Base-by-base conservation (phyloP, 2,329 filamentous ascomycete species). In the Fusarium newnesense region DNA sequence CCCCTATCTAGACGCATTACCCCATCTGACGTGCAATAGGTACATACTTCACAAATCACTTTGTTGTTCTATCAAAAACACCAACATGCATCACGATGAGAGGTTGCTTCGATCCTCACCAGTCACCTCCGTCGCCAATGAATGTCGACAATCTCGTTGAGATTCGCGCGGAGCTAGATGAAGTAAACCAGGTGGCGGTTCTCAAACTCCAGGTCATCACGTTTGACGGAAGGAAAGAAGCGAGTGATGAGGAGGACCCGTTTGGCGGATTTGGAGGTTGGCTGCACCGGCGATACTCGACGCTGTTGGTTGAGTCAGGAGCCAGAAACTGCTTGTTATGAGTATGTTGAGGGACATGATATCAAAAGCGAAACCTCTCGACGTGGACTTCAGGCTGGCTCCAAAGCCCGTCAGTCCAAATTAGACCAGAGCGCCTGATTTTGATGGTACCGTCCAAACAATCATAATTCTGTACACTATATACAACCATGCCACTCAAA, bases 41-140 rank as follows among this genome's bases (percentile, higher is more conserved):
- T 30, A 77, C 75, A 16, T 68, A 50, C 26, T 59, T 77, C 15
- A 77, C 73, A 7, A 71, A 75, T 8, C 73, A 77, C 15, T 72
- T 75, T 39, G 1, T 57, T 12, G 56, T 76, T 0, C 60, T 76
- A 0, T 58, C 70, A 7, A 75, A 76, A 36, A 56, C 67, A 1
- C 64, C 75, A 6, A 64, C 47, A 3, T 65, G 65, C 9, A 43
- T 76, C 34, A 69, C 66, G 0, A 32, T 76, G 39, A 70, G 75
- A 16, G 66, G 64, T 7, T 76, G 75, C 11, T 49, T 77, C 9
- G 30, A 59, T 18, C 70, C 75, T 0, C 64, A 60, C 8, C 73
- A 76, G 26, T 46, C 50, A 4, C 40, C 70, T 4, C 64, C 63
- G 0, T 4, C 7, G 0, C 68, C 70, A 0, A 59, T 54, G 19